Evolutionary conservation across 2,329 filamentous ascomycete genomes (phyloP).

Genomic region (Alternaria viburni): DNA sequence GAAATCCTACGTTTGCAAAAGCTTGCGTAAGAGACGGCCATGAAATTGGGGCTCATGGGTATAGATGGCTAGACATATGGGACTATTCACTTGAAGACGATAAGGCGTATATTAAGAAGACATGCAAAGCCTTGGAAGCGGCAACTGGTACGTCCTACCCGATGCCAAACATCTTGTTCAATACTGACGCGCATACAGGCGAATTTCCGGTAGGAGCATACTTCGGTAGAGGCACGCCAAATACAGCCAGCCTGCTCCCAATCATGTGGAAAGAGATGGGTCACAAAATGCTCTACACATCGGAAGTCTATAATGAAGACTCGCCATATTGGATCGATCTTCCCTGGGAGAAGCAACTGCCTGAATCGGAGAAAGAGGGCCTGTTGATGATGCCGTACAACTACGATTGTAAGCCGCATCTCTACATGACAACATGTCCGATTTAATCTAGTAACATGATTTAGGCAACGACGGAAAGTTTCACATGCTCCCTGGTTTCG

Average conservation of each 20-base stretch:
- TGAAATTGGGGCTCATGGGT: conserved; percentile 59
- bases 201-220: conserved; percentile 55
- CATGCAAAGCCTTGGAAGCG: conserved; percentile 50
- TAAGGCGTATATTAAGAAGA: conserved; percentile 56
- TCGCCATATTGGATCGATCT: conserved; percentile 64
- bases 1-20: conserved; percentile 56
- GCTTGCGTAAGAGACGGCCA: conserved; percentile 55
- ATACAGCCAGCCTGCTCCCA: conserved; percentile 58
- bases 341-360: conserved; percentile 53
- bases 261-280: conserved; percentile 62
- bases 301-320: conserved; percentile 62
- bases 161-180: not conserved
- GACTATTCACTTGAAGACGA: conserved; percentile 55
- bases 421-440: conserved; percentile 18
- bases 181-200: not conserved
- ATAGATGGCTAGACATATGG: conserved; percentile 60
- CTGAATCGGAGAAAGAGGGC: conserved; percentile 56
- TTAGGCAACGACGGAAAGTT: conserved; percentile 53
- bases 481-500: conserved; percentile 46
- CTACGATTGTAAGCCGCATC: conserved; percentile 57
- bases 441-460: conserved; percentile 38
- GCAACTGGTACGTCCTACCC: conserved; percentile 27
- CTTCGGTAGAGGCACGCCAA: conserved; percentile 56
- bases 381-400: conserved; percentile 62
- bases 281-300: conserved; percentile 57